phyloP scores from a whole-genome alignment of 1,284 basidiomycete species.

The Rhodotorula sp. region DNA sequence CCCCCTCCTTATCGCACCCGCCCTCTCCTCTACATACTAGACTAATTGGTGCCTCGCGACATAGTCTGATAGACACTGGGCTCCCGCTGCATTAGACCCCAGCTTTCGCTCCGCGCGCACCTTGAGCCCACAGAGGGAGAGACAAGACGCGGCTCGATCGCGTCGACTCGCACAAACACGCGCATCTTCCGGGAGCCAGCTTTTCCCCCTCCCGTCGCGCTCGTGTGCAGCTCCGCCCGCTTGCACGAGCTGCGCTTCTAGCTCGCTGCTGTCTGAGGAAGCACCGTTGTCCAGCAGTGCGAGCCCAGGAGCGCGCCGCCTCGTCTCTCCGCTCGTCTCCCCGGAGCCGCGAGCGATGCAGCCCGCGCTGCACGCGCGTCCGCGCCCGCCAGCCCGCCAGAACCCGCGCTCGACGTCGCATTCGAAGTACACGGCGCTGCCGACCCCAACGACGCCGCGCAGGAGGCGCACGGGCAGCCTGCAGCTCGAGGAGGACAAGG shows the following conservation, averaged over 20 bases:
- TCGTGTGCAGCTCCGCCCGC: too few species aligned
- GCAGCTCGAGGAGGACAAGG: not conserved
- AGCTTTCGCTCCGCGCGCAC: too few species aligned
- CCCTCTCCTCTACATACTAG: not conserved
- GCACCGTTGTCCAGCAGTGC: not conserved
- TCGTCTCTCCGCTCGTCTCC: not conserved
- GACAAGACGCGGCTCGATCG: too few species aligned
- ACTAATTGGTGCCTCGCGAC: not conserved
- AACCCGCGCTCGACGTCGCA: not conserved
- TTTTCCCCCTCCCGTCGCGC: too few species aligned
- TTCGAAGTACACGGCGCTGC: conserved; percentile 3
- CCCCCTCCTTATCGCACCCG: not conserved
- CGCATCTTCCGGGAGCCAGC: too few species aligned
- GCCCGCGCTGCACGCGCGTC: not conserved
- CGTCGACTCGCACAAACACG: too few species aligned
- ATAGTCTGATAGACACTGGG: too few species aligned
- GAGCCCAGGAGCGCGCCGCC: not conserved
- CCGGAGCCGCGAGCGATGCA: not conserved
- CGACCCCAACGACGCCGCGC: conserved; percentile 15
- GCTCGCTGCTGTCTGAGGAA: not conserved
- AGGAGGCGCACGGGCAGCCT: not conserved
- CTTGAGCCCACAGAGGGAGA: too few species aligned
- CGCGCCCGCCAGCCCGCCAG: conserved; percentile 3
- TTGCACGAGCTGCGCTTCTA: too few species aligned
- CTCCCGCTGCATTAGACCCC: too few species aligned